Base-by-base conservation (phyloP, 805 yeast species). In the Wickerhamiella azyma region DNA sequence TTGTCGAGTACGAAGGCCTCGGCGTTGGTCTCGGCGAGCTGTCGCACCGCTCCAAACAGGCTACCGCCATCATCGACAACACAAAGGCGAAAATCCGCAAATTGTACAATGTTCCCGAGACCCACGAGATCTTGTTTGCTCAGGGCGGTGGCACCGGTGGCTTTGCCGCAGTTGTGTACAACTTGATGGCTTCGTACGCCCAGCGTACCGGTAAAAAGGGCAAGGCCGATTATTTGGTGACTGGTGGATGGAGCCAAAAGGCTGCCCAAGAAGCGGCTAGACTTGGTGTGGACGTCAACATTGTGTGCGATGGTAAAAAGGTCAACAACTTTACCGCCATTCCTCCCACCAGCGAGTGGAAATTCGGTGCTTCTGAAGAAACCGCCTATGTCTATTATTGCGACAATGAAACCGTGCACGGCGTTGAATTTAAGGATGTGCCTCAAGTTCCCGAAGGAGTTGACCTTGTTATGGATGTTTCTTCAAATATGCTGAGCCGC, bases 101-200 rank as follows among this genome's bases (percentile, higher is more conserved):
- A 58, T 66, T 92, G 46, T 65, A 86, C 60, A 59, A 69, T 48
- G 76, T 92, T 43, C 97, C 97, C 28, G 94, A 84, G 50, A 81
- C 94, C 28, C 94, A 92, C 62, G 96, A 86, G 63, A 89, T 89
- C 1, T 80, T 92, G 61, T 92, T 89, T 67, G 65, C 89, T 66
- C 99, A 92, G 68, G 97, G 98, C 53, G 98, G 99, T 52, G 98
- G 97, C 50, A 89, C 97, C 44, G 81, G 86, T 26, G 97, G 96
- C 5, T 92, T 92, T 55, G 83, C 97, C 2, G 77, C 95, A 5
- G 71, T 85, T 41, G 85, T 85, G 9, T 77, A 88, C 56, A 89
- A 88, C 61, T 62, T 92, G 64, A 62, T 81, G 50, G 94, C 95
- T 21, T 70, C 81, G 17, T 76, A 74, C 63, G 81, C 81, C 39